A percentile compares a stretch with the other conserved stretches of the same genome.
phyloP scores from a whole-genome alignment of 2,329 filamentous ascomycete genomes.

The Scedosporium aurantiacum region DNA sequence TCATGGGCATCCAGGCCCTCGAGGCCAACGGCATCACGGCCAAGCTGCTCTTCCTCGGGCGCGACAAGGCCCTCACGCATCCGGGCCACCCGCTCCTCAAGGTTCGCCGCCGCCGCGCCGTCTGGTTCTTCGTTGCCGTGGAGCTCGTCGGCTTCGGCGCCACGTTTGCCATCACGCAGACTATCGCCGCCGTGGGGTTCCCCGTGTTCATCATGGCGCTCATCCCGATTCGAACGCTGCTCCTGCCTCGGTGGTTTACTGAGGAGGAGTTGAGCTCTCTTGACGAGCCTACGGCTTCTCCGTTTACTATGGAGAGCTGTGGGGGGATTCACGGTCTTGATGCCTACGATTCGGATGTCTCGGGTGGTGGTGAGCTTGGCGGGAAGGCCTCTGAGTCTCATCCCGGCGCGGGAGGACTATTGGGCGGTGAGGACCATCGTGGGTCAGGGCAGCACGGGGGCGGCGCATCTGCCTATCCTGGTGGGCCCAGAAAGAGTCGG shows the following conservation, averaged over 20 bases:
- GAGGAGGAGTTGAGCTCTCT: conserved; percentile 49
- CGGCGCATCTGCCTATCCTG: conserved; percentile 17
- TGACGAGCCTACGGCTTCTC: conserved; percentile 64
- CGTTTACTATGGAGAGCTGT: conserved; percentile 66
- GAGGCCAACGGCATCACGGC: conserved; percentile 66
- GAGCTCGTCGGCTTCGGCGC: conserved; percentile 62
- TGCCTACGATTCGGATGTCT: conserved; percentile 12
- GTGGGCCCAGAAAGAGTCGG: conserved; percentile 19
- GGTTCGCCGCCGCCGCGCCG: conserved; percentile 49
- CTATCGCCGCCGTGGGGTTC: conserved; percentile 71
- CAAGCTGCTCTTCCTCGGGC: conserved; percentile 59
- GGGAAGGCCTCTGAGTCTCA: conserved; percentile 3
- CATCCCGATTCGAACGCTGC: conserved; percentile 52
- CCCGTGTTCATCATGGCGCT: conserved; percentile 62
- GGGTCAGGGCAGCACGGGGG: conserved; percentile 11
- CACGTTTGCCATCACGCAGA: conserved; percentile 76
- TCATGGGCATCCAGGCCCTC: conserved; percentile 73
- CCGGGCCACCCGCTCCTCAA: conserved; percentile 45
- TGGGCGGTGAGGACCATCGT: conserved; percentile 1
- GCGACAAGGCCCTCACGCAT: conserved; percentile 53
- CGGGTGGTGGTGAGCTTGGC: conserved; percentile 1
- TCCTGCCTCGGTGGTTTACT: conserved; percentile 53
- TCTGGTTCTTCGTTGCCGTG: conserved; percentile 60
- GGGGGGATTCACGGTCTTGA: conserved; percentile 47
- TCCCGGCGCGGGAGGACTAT: conserved; percentile 9